phyloP scores from a whole-genome alignment of 805 yeast species.

The Yamadazyma sp. region DNA sequence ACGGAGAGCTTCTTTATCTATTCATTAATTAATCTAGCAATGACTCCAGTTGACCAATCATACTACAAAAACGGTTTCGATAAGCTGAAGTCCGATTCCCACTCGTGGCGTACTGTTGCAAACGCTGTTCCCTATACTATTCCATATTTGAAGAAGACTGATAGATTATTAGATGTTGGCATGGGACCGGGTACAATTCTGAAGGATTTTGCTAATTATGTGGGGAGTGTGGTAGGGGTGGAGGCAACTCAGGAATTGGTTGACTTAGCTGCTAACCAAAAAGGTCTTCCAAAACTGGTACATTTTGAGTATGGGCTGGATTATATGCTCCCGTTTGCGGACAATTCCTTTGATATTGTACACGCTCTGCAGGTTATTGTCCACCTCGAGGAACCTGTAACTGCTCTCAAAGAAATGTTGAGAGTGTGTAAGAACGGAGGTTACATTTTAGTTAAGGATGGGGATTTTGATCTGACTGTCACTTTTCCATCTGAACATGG shows the following conservation, averaged over 20 bases:
- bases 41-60: no score
- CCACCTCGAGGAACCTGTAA: constrained; percentile 33
- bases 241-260: constrained; percentile 29
- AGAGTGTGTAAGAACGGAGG: constrained; percentile 38
- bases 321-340: constrained; percentile 31
- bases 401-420: constrained; percentile 34
- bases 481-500: constrained; percentile 22
- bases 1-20: no score
- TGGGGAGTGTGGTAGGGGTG: constrained; percentile 31
- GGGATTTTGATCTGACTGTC: constrained; percentile 21
- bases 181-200: constrained; percentile 46
- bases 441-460: constrained; percentile 31
- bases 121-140: constrained; percentile 27
- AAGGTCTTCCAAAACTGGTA: constrained; percentile 17
- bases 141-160: constrained; percentile 24
- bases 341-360: constrained; percentile 39
- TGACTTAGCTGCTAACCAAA: constrained; percentile 3
- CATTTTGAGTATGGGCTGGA: constrained; percentile 29
- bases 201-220: constrained; percentile 30
- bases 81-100: constrained; percentile 25
- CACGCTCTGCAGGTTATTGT: constrained; percentile 39
- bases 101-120: constrained; percentile 33
- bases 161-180: constrained; percentile 39
- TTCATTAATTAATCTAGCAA: no score
- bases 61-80: constrained; percentile 26